Base-by-base conservation (phyloP, 2,329 filamentous ascomycete genomes). In the Rhinocladiella similis region DNA sequence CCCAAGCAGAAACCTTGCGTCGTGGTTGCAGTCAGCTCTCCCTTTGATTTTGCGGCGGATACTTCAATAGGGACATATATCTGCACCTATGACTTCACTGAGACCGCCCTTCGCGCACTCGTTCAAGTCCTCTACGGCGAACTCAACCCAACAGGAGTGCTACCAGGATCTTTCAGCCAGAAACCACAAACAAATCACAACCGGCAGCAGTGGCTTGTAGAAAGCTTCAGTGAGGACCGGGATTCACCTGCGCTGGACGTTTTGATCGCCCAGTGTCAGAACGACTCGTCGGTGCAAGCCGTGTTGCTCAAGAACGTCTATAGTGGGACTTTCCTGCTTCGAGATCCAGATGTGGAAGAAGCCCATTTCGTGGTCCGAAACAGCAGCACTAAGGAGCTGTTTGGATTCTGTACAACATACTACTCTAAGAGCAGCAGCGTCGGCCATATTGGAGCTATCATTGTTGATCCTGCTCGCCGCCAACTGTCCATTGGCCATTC, bases 11-110 rank as follows among this genome's bases (percentile, higher is more conserved):
- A 96, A 73, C 90, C 92, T 1, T 76, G 97, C 36, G 86, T 97
- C 20, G 93, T 97, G 3, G 88, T 97, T 6, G 89, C 93, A 1
- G 92, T 96, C 64, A 96, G 91, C 73, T 97, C 92, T 1, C 93
- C 93, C 0, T 97, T 97, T 71, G 93, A 97, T 71, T 97, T 97
- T 70, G 91, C 91, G 43, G 91, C 93, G 83, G 93, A 97, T 67
- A 88, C 88, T 62, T 86, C 86, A 1, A 93, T 97, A 39, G 89
- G 90, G 5, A 96, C 92, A 1, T 97, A 97, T 67, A 82, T 97
- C 39, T 97, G 93, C 76, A 96, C 92, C 0, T 97, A 95, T 71
- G 92, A 97, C 74, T 97, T 96, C 67, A 97, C 93, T 0, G 93
- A 97, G 66, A 93, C 89, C 6, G 91, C 93, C 16, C 84, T 97